Conservation (phyloP, 306 rosid species). For the Pueraria montana region DNA sequence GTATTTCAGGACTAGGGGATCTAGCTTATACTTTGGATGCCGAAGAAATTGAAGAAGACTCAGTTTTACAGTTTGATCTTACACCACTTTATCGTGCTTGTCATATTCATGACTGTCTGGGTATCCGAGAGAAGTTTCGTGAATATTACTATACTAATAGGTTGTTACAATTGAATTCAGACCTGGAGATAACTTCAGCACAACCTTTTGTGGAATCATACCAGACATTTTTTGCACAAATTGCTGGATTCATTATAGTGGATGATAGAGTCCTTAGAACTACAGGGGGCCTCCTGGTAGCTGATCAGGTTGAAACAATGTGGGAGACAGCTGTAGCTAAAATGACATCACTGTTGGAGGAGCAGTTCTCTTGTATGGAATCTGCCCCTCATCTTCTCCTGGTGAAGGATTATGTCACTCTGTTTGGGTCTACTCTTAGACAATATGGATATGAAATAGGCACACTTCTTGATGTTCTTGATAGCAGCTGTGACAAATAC, state of each 20-base stretch:
- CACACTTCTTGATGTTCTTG: constrained; percentile 79
- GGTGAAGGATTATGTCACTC: constrained; percentile 94
- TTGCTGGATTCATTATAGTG: constrained; percentile 92
- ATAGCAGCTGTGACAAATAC: constrained; percentile 71
- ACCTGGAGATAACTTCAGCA: constrained; percentile 76
- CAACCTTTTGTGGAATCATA: constrained; percentile 91
- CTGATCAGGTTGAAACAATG: constrained; percentile 84
- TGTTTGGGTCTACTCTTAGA: constrained; percentile 77
- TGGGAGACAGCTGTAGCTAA: constrained; percentile 83
- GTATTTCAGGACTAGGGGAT: constrained; percentile 62
- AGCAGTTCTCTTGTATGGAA: constrained; percentile 79
- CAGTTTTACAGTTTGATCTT: constrained; percentile 74
- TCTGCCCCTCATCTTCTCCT: constrained; percentile 88
- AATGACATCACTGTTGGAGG: constrained; percentile 76
- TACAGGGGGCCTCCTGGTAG: constrained; percentile 69
- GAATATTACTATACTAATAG: constrained; percentile 90
- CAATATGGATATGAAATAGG: constrained; percentile 82
- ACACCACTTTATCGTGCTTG: constrained; percentile 92
- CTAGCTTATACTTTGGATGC: constrained; percentile 70
- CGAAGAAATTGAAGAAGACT: constrained; percentile 81
- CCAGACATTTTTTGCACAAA: constrained; percentile 88
- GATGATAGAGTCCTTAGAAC: constrained; percentile 94
- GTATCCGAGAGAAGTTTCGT: constrained; percentile 77
- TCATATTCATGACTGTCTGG: constrained; percentile 82
- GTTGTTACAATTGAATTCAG: constrained; percentile 88